Evolutionary conservation across 352 stramenopile genomes (phyloP).

Genomic region (Globisporangium nagaii): DNA sequence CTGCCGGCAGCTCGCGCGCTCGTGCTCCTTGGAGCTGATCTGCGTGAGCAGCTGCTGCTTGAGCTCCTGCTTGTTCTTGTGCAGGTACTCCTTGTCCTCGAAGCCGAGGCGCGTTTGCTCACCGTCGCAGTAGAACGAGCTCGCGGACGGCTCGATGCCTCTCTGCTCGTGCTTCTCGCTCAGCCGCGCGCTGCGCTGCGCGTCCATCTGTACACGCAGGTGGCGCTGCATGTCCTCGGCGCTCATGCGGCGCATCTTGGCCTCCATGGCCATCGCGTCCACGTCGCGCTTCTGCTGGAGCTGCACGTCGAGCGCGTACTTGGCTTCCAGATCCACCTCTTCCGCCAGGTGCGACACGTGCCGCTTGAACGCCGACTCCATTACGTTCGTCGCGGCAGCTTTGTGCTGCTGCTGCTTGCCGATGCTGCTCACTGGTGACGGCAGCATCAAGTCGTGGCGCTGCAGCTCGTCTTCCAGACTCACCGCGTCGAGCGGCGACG

Average conservation of each 20-base stretch:
- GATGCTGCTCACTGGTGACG: constrained; percentile 22
- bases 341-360: constrained; percentile 43
- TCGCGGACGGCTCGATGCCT: constrained; percentile 31
- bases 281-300: constrained; percentile 54
- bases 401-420: too few species aligned
- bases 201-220: constrained; percentile 47
- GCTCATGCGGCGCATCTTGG: constrained; percentile 33
- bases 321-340: constrained; percentile 52
- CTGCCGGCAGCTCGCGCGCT: constrained; percentile 31
- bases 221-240: constrained; percentile 58
- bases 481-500: constrained; percentile 1
- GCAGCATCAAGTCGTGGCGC: constrained; percentile 31
- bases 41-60: constrained; percentile 54
- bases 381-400: constrained; percentile 24
- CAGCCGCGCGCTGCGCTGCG: constrained; percentile 18
- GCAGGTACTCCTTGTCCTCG: constrained; percentile 38
- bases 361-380: constrained; percentile 56
- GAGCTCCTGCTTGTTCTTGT: constrained; percentile 39
- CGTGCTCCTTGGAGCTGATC: constrained; percentile 48
- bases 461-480: constrained; percentile 54
- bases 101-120: constrained; percentile 45
- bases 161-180: constrained; percentile 29
- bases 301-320: constrained; percentile 48
- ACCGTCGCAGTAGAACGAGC: constrained; percentile 54
- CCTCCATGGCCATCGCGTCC: constrained; percentile 42